These are phyloP conservation scores for Botrytis hyacinthi DNA, from an alignment of 2,329 filamentous ascomycete genomes.

Conservation along the genomic window DNA sequence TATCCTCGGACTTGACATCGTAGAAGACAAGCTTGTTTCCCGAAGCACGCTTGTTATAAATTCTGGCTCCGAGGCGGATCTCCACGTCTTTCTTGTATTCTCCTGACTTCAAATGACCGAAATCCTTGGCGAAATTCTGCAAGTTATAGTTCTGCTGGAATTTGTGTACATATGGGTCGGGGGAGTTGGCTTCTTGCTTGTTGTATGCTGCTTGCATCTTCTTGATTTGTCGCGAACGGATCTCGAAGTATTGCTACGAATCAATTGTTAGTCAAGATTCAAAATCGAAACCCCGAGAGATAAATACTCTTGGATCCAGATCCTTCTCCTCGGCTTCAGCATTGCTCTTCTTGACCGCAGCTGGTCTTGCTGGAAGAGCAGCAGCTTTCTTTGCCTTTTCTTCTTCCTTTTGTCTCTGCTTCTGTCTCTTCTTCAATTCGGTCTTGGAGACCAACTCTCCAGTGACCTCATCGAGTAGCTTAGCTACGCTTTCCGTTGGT, in stretches of 20 bases:
- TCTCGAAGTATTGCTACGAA: slow-evolving; percentile 86
- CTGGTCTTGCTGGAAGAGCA: slow-evolving; percentile 57
- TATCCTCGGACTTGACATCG: slow-evolving; percentile 73
- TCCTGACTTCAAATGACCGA: slow-evolving; percentile 80
- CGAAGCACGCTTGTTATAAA: slow-evolving; percentile 82
- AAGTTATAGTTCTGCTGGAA: slow-evolving; percentile 86
- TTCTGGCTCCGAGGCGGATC: slow-evolving; percentile 76
- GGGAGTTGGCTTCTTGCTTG: slow-evolving; percentile 58
- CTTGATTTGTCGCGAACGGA: slow-evolving; percentile 79
- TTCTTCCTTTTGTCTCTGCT: slow-evolving; percentile 81
- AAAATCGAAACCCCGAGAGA: background rate
- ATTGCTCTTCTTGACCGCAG: slow-evolving; percentile 55
- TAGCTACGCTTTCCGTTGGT: slow-evolving; percentile 33
- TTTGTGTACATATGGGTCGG: slow-evolving; percentile 89
- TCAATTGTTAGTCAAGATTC: slow-evolving; percentile 22
- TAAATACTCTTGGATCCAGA: slow-evolving; percentile 67
- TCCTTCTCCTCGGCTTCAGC: slow-evolving; percentile 65
- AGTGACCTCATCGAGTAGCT: slow-evolving; percentile 83
- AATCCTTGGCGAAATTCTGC: slow-evolving; percentile 74
- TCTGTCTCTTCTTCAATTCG: slow-evolving; percentile 92
- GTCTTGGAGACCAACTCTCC: slow-evolving; percentile 84
- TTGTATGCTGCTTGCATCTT: slow-evolving; percentile 53
- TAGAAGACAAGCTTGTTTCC: slow-evolving; percentile 91
- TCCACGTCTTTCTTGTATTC: slow-evolving; percentile 74
- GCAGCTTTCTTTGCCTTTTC: slow-evolving; percentile 87